Evolutionary conservation across 176 grass and related monocot species (phyloP).

Genomic region (Musa beccarii): DNA sequence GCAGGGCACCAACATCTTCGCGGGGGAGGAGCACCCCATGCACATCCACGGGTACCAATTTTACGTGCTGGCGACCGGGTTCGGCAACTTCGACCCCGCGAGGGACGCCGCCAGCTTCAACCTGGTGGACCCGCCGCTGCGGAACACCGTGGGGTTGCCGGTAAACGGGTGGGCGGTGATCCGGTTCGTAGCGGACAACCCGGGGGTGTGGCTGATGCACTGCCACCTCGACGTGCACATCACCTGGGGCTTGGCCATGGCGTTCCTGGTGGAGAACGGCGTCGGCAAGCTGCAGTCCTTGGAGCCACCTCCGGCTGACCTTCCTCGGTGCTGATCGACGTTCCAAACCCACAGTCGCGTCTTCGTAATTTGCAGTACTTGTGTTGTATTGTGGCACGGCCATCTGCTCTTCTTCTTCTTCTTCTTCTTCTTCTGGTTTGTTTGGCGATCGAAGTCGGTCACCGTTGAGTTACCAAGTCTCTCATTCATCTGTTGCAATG

Average conservation of each 20-base stretch:
- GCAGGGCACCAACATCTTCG: conserved; percentile 85
- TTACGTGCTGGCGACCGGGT: conserved; percentile 81
- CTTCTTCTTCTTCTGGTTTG: too few relatives aligned
- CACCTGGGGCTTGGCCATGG: conserved; percentile 69
- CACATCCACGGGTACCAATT: conserved; percentile 95
- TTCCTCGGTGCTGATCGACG: conserved; percentile 43
- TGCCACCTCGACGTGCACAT: conserved; percentile 85
- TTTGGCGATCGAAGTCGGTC: too few relatives aligned
- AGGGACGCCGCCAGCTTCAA: conserved; percentile 58
- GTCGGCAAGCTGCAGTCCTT: conserved; percentile 42
- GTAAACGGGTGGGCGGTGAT: conserved; percentile 88
- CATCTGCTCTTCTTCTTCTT: too few relatives aligned
- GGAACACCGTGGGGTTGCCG: conserved; percentile 87
- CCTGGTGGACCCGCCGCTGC: conserved; percentile 74
- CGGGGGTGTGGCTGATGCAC: conserved; percentile 88
- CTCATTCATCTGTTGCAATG: too few relatives aligned
- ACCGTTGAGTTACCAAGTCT: too few relatives aligned
- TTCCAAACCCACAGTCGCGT: too few relatives aligned
- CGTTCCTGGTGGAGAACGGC: conserved; percentile 85
- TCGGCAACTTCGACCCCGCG: conserved; percentile 69
- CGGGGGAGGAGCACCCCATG: conserved; percentile 78
- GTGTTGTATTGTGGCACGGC: too few relatives aligned
- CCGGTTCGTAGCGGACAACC: conserved; percentile 76
- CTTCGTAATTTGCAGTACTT: too few relatives aligned
- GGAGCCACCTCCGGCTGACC: conserved; percentile 53